Evolutionary conservation across 306 rosid species (phyloP).

Genomic region (Begonia masoniana): DNA sequence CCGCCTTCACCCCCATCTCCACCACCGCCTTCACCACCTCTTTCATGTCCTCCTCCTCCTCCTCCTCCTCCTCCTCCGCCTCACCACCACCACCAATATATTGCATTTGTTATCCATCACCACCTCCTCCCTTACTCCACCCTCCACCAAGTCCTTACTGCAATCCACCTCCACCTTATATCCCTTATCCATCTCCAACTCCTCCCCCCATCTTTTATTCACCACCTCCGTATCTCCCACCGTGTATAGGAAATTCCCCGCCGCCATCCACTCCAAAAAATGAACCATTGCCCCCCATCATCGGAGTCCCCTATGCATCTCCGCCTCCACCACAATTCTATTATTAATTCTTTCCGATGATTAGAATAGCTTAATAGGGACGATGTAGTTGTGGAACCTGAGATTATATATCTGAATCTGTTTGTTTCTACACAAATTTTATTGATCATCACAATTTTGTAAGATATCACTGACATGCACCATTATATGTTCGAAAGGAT

Average conservation of each 20-base stretch:
- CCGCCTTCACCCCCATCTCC: constrained; percentile 3
- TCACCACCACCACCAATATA: constrained; percentile 7
- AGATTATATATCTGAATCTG: too few relatives aligned
- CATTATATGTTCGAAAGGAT: too few relatives aligned
- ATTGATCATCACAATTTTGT: too few relatives aligned
- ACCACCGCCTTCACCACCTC: constrained; percentile 2
- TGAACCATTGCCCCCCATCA: neutral
- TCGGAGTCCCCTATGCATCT: constrained; percentile 6
- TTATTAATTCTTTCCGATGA: constrained; percentile 4
- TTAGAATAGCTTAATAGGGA: too few relatives aligned
- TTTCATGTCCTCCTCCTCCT: neutral
- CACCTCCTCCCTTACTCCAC: constrained; percentile 1
- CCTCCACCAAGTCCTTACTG: neutral
- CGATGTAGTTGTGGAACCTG: too few relatives aligned
- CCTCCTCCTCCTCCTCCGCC: constrained; percentile 3
- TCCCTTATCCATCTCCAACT: constrained; percentile 9
- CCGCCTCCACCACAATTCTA: constrained; percentile 10
- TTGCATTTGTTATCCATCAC: neutral
- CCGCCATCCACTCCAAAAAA: constrained; percentile 10
- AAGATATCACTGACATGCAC: neutral
- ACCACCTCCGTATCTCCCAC: constrained; percentile 2
- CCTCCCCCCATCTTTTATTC: constrained; percentile 5
- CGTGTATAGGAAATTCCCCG: constrained; percentile 3
- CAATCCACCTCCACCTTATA: constrained; percentile 1
- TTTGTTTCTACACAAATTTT: too few relatives aligned